These are phyloP conservation scores for Erythrobasidium hasegawianum DNA, from an alignment of 1,284 basidiomycete genomes.

Conservation along the genomic window DNA sequence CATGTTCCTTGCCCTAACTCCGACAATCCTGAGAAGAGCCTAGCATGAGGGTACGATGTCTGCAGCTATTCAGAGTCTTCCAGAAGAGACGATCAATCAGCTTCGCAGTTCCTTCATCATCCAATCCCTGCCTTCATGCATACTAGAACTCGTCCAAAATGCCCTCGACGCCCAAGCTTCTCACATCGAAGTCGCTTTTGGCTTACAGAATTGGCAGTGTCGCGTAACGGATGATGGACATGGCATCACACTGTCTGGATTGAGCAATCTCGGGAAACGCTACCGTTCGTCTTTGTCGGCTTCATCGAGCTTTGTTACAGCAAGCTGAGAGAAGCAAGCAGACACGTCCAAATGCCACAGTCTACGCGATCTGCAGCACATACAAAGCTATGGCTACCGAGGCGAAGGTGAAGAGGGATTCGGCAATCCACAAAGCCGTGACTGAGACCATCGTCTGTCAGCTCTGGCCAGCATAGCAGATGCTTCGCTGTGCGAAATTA, in stretches of 20 bases:
- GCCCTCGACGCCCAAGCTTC: constrained; percentile 54
- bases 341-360: constrained; percentile 69
- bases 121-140: constrained; percentile 69
- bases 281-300: constrained; percentile 61
- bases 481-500: constrained; percentile 68
- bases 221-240: constrained; percentile 77
- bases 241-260: constrained; percentile 63
- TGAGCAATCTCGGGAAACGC: constrained; percentile 56
- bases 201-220: constrained; percentile 63
- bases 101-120: constrained; percentile 77
- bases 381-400: constrained; percentile 76
- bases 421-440: background rate
- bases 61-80: constrained; percentile 37
- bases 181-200: constrained; percentile 48
- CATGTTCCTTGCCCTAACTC: background rate
- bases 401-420: constrained; percentile 67
- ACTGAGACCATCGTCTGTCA: constrained; percentile 45
- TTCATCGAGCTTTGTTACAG: too few species aligned
- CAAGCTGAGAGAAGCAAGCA: constrained; percentile 44
- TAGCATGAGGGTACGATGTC: constrained; percentile 10
- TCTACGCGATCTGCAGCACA: constrained; percentile 54
- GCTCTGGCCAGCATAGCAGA: constrained; percentile 78
- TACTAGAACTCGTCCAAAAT: constrained; percentile 81
- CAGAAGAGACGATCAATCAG: constrained; percentile 41
- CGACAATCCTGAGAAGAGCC: background rate